A percentile compares a stretch with the other conserved stretches of the same genome.
These are phyloP conservation scores for Cyclotella baltica DNA, from an alignment of 108 stramenopile genomes.

Conservation along the genomic window DNA sequence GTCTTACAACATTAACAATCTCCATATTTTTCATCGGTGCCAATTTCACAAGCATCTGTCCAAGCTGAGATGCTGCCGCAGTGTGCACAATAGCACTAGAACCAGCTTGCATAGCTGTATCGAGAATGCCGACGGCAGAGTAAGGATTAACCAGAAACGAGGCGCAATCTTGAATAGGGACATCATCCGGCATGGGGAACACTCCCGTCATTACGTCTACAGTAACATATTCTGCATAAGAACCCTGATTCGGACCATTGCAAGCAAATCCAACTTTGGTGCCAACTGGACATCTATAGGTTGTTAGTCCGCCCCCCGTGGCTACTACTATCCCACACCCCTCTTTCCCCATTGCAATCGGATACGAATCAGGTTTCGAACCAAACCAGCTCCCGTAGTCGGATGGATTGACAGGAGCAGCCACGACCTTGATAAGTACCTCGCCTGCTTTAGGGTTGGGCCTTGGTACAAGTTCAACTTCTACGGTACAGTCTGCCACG, in stretches of 20 bases:
- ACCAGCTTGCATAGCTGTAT: conserved; percentile 39
- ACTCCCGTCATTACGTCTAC: conserved; percentile 26
- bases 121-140: conserved; percentile 64
- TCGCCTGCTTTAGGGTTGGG: conserved; percentile 51
- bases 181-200: conserved; percentile 59
- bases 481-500: conserved; percentile 53
- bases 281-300: conserved; percentile 40
- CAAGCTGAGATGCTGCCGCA: conserved; percentile 63
- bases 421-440: conserved; percentile 48
- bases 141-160: conserved; percentile 68
- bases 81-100: conserved; percentile 62
- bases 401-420: conserved; percentile 57
- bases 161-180: conserved; percentile 62
- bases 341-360: conserved; percentile 60
- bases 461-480: conserved; percentile 48
- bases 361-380: conserved; percentile 37
- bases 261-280: conserved; percentile 51
- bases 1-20: conserved; percentile 65
- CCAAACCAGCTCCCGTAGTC: conserved; percentile 55
- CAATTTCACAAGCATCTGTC: conserved; percentile 61
- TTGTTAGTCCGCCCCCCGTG: conserved; percentile 49
- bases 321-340: conserved; percentile 61
- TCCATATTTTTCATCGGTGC: conserved; percentile 38
- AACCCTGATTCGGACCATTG: conserved; percentile 35
- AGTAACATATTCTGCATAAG: conserved; percentile 62